Conservation (phyloP, 1,284 basidiomycete genomes). For the Hortiboletus rubellus region DNA sequence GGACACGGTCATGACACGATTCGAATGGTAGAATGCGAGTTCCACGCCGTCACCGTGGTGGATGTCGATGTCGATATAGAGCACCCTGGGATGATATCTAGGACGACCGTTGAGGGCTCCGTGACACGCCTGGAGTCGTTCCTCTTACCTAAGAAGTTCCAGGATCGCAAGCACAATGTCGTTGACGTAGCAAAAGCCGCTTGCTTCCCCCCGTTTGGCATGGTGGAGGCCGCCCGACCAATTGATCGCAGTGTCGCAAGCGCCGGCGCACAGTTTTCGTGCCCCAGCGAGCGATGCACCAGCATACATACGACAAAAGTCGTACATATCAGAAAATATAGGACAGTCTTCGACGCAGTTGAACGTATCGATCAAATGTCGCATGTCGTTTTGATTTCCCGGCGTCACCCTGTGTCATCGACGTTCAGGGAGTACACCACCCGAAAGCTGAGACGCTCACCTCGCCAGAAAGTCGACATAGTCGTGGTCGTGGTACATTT, state of each 20-base stretch:
- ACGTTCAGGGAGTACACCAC: neutral
- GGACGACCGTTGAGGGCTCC: neutral
- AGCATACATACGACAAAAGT: slow-evolving; percentile 90
- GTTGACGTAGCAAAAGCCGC: slow-evolving; percentile 96
- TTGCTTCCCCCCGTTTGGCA: slow-evolving; percentile 94
- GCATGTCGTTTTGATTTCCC: slow-evolving; percentile 73
- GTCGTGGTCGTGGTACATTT: slow-evolving; percentile 90
- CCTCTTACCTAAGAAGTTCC: slow-evolving; percentile 79
- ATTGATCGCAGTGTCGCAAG: slow-evolving; percentile 95
- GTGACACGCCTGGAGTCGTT: neutral
- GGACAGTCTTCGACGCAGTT: slow-evolving; percentile 96
- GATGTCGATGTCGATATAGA: slow-evolving; percentile 97
- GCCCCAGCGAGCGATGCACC: slow-evolving; percentile 91
- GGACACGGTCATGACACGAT: slow-evolving; percentile 97
- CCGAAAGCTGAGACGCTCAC: slow-evolving; percentile 43
- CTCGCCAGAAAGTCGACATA: slow-evolving; percentile 94
- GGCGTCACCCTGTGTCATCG: slow-evolving; percentile 68
- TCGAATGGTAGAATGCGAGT: slow-evolving; percentile 96
- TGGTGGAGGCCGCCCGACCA: slow-evolving; percentile 97
- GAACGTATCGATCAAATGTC: slow-evolving; percentile 74
- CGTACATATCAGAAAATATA: slow-evolving; percentile 89
- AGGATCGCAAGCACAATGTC: slow-evolving; percentile 93
- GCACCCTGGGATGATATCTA: slow-evolving; percentile 86
- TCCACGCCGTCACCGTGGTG: slow-evolving; percentile 98
- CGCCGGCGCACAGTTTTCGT: slow-evolving; percentile 79